phyloP scores from a whole-genome alignment of 371 early-diverging fungal species.

The Antonospora locustae region DNA sequence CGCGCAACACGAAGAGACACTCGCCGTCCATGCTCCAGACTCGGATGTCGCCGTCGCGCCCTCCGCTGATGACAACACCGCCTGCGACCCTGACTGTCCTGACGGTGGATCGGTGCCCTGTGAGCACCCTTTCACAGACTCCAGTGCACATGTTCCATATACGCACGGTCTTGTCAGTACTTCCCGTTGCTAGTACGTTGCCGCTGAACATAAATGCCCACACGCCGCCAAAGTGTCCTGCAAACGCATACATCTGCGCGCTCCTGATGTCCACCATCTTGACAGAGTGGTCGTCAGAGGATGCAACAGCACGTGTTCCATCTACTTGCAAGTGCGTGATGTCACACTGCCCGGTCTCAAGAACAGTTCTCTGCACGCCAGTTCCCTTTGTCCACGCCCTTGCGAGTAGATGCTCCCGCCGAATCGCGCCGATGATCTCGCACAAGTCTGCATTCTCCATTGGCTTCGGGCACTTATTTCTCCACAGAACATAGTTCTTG shows the following conservation, averaged over 20 bases:
- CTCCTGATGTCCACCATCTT: slow-evolving; percentile 55
- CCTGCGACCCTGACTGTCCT: slow-evolving; percentile 72
- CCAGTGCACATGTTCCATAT: slow-evolving; percentile 86
- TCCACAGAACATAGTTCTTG: neutral
- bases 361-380: neutral
- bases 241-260: slow-evolving; percentile 57
- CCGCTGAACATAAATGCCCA: slow-evolving; percentile 81
- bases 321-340: slow-evolving; percentile 28
- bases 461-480: neutral
- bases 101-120: slow-evolving; percentile 82
- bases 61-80: slow-evolving; percentile 54
- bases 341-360: slow-evolving; percentile 38
- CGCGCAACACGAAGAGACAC: slow-evolving; percentile 56
- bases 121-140: slow-evolving; percentile 65
- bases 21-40: slow-evolving; percentile 49
- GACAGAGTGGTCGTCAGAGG: slow-evolving; percentile 49
- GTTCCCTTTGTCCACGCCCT: neutral
- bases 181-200: slow-evolving; percentile 77
- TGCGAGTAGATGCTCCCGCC: neutral
- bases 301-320: slow-evolving; percentile 16
- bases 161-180: slow-evolving; percentile 80
- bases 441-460: neutral
- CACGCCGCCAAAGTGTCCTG: slow-evolving; percentile 87
- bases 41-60: slow-evolving; percentile 50
- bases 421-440: neutral